Conservation (phyloP, 495 filamentous ascomycete genomes). For the Hypoxylon lienhwacheense region DNA sequence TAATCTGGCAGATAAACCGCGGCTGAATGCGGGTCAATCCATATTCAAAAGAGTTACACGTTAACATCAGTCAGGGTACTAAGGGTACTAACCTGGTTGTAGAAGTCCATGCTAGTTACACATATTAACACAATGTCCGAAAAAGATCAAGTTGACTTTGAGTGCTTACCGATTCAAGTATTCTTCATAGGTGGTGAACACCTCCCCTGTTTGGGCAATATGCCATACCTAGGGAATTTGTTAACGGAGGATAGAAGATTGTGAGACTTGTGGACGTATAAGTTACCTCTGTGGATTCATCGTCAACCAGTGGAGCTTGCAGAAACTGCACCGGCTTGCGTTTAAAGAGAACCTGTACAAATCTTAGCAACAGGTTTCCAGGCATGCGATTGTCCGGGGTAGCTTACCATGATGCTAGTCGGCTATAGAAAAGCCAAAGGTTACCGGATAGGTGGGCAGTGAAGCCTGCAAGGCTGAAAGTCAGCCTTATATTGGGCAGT, state of each 20-base stretch:
- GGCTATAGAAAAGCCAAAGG: constrained; percentile 24
- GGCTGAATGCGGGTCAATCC: constrained; percentile 52
- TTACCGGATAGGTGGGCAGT: constrained; percentile 25
- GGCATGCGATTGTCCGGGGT: neutral
- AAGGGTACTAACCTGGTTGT: constrained; percentile 68
- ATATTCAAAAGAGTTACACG: neutral
- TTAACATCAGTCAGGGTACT: neutral
- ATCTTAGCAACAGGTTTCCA: constrained; percentile 8
- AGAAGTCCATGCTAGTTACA: constrained; percentile 79
- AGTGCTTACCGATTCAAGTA: constrained; percentile 73
- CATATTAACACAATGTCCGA: neutral
- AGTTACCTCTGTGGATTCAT: constrained; percentile 77
- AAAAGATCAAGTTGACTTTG: neutral
- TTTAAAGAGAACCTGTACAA: constrained; percentile 85
- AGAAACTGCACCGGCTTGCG: constrained; percentile 91
- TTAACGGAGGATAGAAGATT: constrained; percentile 28
- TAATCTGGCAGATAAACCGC: constrained; percentile 92
- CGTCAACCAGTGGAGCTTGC: constrained; percentile 68
- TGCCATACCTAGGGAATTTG: constrained; percentile 72
- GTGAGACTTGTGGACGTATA: constrained; percentile 12
- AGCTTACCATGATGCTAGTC: constrained; percentile 32
- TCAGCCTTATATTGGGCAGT: constrained; percentile 39
- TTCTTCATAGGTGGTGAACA: constrained; percentile 85
- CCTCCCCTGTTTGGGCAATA: constrained; percentile 84
- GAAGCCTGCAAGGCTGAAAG: constrained; percentile 45